These are phyloP conservation scores for Nelumbo lutea DNA, from an alignment of 164 flowering plant genomes.

Conservation along the genomic window DNA sequence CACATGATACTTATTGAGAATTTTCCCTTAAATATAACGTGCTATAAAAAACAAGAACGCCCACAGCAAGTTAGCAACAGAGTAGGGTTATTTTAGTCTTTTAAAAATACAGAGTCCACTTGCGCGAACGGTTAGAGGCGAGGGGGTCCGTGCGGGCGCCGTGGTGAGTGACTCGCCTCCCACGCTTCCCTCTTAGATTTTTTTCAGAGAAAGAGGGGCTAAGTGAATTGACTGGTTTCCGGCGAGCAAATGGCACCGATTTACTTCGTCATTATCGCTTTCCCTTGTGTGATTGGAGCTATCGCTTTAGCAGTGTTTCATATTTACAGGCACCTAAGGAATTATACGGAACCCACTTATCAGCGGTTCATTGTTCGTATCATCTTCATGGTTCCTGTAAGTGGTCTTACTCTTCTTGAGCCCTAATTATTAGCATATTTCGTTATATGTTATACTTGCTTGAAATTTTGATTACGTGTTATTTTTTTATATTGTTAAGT, in stretches of 20 bases:
- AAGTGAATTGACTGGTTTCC: not conserved
- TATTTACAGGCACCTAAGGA: slow-evolving; percentile 85
- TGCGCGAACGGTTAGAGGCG: no score
- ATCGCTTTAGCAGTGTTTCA: slow-evolving; percentile 70
- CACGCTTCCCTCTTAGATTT: no score
- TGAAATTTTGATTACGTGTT: not conserved
- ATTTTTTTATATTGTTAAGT: not conserved
- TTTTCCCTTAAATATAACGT: no score
- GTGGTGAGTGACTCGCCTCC: no score
- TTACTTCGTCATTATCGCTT: slow-evolving; percentile 52
- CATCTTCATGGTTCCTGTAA: slow-evolving; percentile 96
- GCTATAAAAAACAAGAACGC: no score
- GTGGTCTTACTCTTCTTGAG: slow-evolving; percentile 14
- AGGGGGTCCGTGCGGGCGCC: no score
- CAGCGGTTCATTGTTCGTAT: slow-evolving; percentile 96
- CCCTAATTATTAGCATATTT: not conserved
- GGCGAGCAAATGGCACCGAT: slow-evolving; percentile 41
- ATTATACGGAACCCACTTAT: slow-evolving; percentile 91
- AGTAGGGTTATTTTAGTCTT: no score
- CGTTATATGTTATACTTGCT: not conserved
- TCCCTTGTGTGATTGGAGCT: slow-evolving; percentile 74
- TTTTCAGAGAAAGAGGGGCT: no score
- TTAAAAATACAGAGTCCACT: no score
- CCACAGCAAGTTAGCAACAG: no score
- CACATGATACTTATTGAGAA: no score